Percentiles rank a stretch among this genome's conserved stretches.
phyloP scores from a whole-genome alignment of 768 basidiomycete genomes.

The Hygrophoropsis aurantiaca region DNA sequence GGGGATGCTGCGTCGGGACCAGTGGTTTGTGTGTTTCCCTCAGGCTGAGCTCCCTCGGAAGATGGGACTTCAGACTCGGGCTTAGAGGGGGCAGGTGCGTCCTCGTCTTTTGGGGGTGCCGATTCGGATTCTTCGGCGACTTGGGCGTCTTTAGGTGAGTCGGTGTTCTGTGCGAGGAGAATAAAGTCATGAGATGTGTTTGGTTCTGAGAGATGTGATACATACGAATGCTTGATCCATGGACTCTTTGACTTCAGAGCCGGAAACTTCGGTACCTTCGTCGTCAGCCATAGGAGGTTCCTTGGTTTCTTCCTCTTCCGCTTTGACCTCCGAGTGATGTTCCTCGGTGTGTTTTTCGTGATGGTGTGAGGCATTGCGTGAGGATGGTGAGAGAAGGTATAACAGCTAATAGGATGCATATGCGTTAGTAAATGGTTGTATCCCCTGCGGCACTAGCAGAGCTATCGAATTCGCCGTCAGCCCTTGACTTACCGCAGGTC shows the following conservation, averaged over 20 bases:
- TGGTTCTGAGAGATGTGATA: neutral
- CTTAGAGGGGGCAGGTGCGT: neutral
- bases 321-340: constrained; percentile 15
- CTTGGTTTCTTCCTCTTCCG: constrained; percentile 6
- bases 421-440: neutral
- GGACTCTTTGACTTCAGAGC: constrained; percentile 31
- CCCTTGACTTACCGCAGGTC: constrained; percentile 24
- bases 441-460: no score
- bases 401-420: constrained; percentile 18
- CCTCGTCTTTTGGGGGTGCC: constrained; percentile 1
- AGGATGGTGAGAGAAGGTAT: constrained; percentile 30
- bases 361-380: constrained; percentile 23
- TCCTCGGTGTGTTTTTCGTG: constrained; percentile 16
- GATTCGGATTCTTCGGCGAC: constrained; percentile 19
- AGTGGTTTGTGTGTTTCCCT: neutral
- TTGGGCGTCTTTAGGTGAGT: constrained; percentile 33
- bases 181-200: constrained; percentile 5
- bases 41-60: no score
- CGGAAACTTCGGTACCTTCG: constrained; percentile 27
- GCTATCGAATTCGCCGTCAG: neutral
- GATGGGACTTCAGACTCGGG: constrained; percentile 1
- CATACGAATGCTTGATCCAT: constrained; percentile 24
- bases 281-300: constrained; percentile 23
- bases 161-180: constrained; percentile 18
- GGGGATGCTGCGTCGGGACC: constrained; percentile 2